Conservation (phyloP, 768 basidiomycete genomes). For the Rhodosporidiobolus sp. region DNA sequence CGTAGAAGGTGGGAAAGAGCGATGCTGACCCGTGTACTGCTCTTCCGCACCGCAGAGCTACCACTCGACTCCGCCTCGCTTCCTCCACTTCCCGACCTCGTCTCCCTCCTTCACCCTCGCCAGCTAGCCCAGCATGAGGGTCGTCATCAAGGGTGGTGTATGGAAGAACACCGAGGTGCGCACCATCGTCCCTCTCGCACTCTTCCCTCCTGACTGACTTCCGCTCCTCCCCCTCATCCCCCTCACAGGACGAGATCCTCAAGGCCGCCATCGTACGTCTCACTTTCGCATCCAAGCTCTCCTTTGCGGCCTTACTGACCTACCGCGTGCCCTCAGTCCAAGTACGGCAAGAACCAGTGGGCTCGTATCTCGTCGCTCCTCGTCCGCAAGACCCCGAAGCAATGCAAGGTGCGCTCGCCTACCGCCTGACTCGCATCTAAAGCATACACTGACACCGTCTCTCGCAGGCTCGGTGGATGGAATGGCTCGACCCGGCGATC, state of each 20-base stretch:
- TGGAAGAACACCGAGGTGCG: slow-evolving; percentile 72
- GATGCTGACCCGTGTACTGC: no score
- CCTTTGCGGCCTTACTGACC: neutral
- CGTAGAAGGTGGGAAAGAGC: no score
- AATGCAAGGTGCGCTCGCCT: slow-evolving; percentile 68
- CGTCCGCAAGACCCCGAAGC: slow-evolving; percentile 97
- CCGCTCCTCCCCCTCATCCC: slow-evolving; percentile 58
- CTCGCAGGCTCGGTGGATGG: slow-evolving; percentile 79
- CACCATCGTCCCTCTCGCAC: no score
- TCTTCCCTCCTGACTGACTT: neutral
- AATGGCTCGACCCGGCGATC: slow-evolving; percentile 98
- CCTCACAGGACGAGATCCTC: slow-evolving; percentile 92
- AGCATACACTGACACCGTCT: neutral
- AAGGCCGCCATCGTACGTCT: slow-evolving; percentile 76
- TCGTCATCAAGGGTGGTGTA: slow-evolving; percentile 45
- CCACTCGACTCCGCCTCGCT: no score
- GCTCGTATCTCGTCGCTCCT: slow-evolving; percentile 96
- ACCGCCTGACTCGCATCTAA: neutral
- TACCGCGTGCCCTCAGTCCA: slow-evolving; percentile 53
- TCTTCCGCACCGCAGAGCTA: no score
- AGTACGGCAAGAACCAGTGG: slow-evolving; percentile 98
- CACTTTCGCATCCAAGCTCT: neutral
- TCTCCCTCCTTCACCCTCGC: no score
- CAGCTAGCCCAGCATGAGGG: slow-evolving; percentile 21
- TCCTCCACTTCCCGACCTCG: no score